Conservation (phyloP, 345 rosid genomes). For the Gossypium mustelinum region DNA sequence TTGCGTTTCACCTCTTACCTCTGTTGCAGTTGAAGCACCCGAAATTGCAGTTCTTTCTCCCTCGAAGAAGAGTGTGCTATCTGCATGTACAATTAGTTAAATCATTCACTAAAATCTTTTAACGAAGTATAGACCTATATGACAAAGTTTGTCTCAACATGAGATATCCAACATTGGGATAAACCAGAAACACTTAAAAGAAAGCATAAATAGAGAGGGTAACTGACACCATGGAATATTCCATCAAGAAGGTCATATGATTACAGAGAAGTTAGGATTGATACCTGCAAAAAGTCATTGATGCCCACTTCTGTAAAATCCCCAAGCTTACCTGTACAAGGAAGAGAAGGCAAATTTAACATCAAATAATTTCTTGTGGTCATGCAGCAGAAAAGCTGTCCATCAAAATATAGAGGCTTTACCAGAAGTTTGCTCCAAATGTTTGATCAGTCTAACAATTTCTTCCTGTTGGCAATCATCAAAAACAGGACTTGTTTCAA, state of each 20-base stretch:
- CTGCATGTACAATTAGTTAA: conserved; percentile 38
- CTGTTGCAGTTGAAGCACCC: conserved; percentile 63
- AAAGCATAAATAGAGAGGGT: neutral
- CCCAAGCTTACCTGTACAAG: conserved; percentile 53
- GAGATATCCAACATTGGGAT: neutral
- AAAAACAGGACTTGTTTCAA: conserved; percentile 1
- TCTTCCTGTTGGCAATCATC: conserved; percentile 69
- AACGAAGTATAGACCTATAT: neutral
- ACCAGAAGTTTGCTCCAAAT: conserved; percentile 82
- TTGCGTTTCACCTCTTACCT: conserved; percentile 40
- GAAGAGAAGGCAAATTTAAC: conserved; percentile 20
- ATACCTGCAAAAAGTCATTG: conserved; percentile 69
- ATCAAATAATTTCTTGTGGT: neutral
- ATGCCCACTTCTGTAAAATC: conserved; percentile 49
- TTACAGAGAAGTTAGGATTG: neutral
- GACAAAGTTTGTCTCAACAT: neutral
- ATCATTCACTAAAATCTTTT: neutral
- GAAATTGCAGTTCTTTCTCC: conserved; percentile 77
- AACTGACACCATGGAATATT: neutral
- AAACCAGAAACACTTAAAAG: neutral
- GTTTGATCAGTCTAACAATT: conserved; percentile 71
- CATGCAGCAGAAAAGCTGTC: conserved; percentile 1
- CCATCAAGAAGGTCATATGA: neutral
- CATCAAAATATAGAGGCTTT: conserved; percentile 23
- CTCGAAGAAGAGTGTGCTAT: conserved; percentile 41